Base-by-base conservation (phyloP, 1,284 basidiomycete species). In the Sanghuangporus baumii region DNA sequence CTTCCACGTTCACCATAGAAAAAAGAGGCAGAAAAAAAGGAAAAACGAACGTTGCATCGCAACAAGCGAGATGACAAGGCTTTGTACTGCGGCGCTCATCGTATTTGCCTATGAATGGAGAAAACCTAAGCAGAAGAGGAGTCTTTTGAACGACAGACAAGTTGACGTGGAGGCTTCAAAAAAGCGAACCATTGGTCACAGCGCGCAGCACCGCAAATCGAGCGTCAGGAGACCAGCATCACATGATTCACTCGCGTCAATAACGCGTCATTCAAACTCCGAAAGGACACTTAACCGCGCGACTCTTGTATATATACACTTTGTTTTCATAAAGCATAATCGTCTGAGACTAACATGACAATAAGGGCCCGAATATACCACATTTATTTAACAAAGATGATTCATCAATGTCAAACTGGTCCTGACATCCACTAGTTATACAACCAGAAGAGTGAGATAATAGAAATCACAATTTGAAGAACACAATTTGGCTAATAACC, bases 61-160 rank as follows among this genome's bases (percentile, higher is more conserved):
- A 62, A 86, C 92, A 69, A 97, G 87, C 60, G 93, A 94, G 71
- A 96, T 83, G 70, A 90, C 81, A 67, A 97, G 81, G 76, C 92
- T 94, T 67, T 78, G 75, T 59, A 82, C 71, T 51, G 77, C 74
- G 37, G 52, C 52, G 16, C 52, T 54, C 52, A 54, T 54, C 48
- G 48, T 31, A 23, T 11, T 11, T 31, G 31, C 31, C 37, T 31
- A 37, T 9, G 7, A 51, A 51, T 23, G 48, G 20, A n/a, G 23
- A 51, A n/a, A n/a, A n/a, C 43, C 43, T 46, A 18, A n/a, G 6
- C 16, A 18, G 43, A n/a, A 18, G 16, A n/a, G 2, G 43, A 18
- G 20, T 7, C 16, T 46, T 11, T 46, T 11, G 43, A 18, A 46
- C 43, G 43, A 6, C 16, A 20, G 43, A 18, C 20, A 37, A 37